Percentiles rank a stretch among this genome's conserved stretches.
Conservation (phyloP, 176 grass and related monocot species). For the Alopecurus myosuroides region DNA sequence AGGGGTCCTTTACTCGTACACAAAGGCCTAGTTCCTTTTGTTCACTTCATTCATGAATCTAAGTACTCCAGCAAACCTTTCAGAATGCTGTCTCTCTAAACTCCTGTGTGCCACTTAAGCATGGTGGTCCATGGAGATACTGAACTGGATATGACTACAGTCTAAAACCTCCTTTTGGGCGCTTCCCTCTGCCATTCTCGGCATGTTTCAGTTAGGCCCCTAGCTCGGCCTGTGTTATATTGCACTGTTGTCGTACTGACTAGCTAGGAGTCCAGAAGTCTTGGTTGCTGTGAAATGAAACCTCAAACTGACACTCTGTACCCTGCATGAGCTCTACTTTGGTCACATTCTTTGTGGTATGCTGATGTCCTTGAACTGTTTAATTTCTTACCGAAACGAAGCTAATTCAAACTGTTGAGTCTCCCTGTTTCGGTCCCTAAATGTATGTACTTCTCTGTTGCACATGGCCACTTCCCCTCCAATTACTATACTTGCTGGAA, state of each 20-base stretch:
- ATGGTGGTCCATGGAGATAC: background rate
- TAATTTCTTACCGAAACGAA: background rate
- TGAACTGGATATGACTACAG: background rate
- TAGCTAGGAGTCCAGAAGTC: background rate
- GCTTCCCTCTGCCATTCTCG: background rate
- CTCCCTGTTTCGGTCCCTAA: background rate
- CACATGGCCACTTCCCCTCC: background rate
- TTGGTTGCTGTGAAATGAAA: slow-evolving; percentile 5
- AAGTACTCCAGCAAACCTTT: background rate
- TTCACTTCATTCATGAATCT: background rate
- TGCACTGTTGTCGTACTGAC: background rate
- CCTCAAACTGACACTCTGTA: background rate
- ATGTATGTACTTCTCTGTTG: background rate
- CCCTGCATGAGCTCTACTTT: background rate
- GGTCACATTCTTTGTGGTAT: background rate
- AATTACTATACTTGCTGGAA: background rate
- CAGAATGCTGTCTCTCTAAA: background rate
- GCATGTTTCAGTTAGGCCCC: background rate
- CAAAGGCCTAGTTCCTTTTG: background rate
- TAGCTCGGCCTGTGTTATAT: background rate
- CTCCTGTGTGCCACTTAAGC: background rate
- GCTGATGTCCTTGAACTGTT: background rate
- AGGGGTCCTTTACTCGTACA: background rate
- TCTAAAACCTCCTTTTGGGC: background rate
- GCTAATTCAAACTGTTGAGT: background rate